These are phyloP conservation scores for Solanum aculeatissimum DNA, from an alignment of 305 asterid species.

Conservation along the genomic window DNA sequence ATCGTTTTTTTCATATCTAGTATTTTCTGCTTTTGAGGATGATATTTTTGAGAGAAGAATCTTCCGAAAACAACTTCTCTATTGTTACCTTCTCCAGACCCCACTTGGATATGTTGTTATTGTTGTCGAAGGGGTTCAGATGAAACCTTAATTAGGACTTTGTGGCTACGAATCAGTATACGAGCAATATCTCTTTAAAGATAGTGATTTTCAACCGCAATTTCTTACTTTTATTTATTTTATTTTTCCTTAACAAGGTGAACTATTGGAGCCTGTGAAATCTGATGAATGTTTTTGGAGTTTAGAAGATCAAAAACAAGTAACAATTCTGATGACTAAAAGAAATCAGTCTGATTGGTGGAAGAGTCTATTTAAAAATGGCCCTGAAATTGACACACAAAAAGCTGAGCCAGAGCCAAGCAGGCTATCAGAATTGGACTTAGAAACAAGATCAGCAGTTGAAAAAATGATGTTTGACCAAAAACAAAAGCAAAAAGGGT, in stretches of 20 bases:
- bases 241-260: background rate
- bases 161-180: background rate
- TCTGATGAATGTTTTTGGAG: constrained; percentile 1
- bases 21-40: too few species aligned
- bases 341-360: constrained; percentile 10
- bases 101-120: too few species aligned
- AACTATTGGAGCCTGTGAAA: background rate
- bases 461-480: constrained; percentile 16
- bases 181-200: background rate
- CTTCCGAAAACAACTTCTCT: too few species aligned
- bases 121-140: too few species aligned
- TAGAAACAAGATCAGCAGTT: constrained; percentile 1
- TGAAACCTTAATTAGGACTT: too few species aligned
- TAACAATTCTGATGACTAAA: background rate
- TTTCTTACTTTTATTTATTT: too few species aligned
- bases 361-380: background rate
- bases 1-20: too few species aligned
- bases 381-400: background rate
- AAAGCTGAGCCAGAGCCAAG: constrained; percentile 12
- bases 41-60: too few species aligned
- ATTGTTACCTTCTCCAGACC: too few species aligned
- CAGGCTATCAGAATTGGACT: background rate
- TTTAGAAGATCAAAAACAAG: background rate
- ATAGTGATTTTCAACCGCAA: background rate
- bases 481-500: constrained; percentile 7